Evolutionary conservation across 441 rosid species (phyloP).

Genomic region (Euphorbia neoarborescens): DNA sequence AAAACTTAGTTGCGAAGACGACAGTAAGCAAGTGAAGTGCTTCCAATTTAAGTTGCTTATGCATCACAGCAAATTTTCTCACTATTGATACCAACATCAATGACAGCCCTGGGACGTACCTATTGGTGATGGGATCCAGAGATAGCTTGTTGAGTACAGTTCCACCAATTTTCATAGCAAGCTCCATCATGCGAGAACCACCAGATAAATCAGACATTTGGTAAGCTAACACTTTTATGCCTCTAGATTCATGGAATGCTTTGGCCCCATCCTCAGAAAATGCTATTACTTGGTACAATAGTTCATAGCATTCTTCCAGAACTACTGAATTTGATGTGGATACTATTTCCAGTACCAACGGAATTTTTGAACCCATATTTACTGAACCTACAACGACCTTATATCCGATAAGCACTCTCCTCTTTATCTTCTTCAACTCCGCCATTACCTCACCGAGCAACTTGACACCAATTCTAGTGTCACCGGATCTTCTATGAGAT

Average conservation of each 20-base stretch:
- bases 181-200: constrained; percentile 71
- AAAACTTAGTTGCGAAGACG: constrained; percentile 52
- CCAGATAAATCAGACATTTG: constrained; percentile 54
- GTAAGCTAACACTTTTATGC: constrained; percentile 60
- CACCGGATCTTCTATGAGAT: too few relatives aligned
- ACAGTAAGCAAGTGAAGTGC: constrained; percentile 67
- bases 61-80: constrained; percentile 71
- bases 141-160: constrained; percentile 46
- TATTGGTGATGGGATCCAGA: constrained; percentile 29
- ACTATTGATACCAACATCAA: constrained; percentile 47
- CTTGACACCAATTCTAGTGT: too few relatives aligned
- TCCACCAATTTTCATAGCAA: constrained; percentile 57
- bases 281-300: constrained; percentile 54
- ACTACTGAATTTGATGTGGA: constrained; percentile 31
- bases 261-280: constrained; percentile 50
- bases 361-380: constrained; percentile 68
- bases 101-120: constrained; percentile 43
- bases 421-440: too few relatives aligned
- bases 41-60: constrained; percentile 73
- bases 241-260: constrained; percentile 49
- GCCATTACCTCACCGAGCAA: too few relatives aligned
- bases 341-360: constrained; percentile 49
- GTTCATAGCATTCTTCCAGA: constrained; percentile 69
- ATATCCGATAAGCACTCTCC: too few relatives aligned
- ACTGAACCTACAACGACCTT: too few relatives aligned